Conservation (phyloP, 1,139 yeast species). For the Diutina rugosa region DNA sequence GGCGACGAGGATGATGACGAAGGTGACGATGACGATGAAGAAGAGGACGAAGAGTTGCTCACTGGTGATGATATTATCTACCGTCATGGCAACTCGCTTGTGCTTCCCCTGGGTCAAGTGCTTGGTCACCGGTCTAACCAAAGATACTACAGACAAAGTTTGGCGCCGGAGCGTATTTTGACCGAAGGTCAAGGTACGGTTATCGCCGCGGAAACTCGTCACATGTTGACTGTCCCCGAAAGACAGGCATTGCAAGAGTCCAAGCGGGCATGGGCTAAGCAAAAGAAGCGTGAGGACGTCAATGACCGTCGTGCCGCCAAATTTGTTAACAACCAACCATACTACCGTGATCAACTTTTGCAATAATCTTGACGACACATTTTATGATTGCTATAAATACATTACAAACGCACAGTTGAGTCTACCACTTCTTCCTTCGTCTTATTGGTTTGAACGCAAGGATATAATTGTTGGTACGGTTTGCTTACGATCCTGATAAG, state of each 20-base stretch:
- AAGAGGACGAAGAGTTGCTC: not conserved
- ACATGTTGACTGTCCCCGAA: slow-evolving; percentile 1
- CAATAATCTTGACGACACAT: not conserved
- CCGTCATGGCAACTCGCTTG: not conserved
- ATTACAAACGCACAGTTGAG: not conserved
- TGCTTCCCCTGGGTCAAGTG: slow-evolving; percentile 1
- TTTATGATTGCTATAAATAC: not conserved
- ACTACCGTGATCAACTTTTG: slow-evolving; percentile 2
- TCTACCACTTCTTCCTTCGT: not conserved
- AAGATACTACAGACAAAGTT: slow-evolving; percentile 29
- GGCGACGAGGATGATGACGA: not conserved
- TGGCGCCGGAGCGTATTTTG: slow-evolving; percentile 6
- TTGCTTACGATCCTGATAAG: no score
- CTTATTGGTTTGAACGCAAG: no score
- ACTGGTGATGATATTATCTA: not conserved
- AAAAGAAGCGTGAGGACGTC: not conserved
- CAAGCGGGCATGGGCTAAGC: not conserved
- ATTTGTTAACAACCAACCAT: slow-evolving; percentile 1
- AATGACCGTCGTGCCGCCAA: not conserved
- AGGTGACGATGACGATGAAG: not conserved
- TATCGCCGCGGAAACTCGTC: slow-evolving; percentile 1
- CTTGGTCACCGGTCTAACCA: slow-evolving; percentile 4
- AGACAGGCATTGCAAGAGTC: slow-evolving; percentile 10
- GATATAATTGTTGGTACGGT: no score
- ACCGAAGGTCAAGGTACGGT: slow-evolving; percentile 11